phyloP scores from a whole-genome alignment of 495 filamentous ascomycete species.

The Xylaria flabelliformis region DNA sequence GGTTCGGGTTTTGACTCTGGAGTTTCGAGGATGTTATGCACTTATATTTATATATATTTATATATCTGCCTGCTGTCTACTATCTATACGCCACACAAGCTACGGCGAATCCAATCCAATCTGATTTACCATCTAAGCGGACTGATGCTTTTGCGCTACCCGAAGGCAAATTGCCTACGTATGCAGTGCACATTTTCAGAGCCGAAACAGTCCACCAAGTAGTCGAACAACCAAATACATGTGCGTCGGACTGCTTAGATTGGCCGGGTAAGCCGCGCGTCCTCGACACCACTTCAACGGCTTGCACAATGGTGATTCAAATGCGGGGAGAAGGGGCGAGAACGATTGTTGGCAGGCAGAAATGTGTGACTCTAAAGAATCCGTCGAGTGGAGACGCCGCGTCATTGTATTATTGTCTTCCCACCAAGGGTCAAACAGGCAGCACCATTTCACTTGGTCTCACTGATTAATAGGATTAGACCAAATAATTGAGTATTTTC shows the following conservation, averaged over 20 bases:
- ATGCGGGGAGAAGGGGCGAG: not conserved
- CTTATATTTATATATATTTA: not conserved
- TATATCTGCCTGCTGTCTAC: too few relatives aligned
- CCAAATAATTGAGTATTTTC: too few relatives aligned
- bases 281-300: not conserved
- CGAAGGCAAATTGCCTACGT: conserved; percentile 1
- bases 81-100: too few relatives aligned
- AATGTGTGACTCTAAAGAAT: not conserved
- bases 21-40: not conserved
- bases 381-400: not conserved
- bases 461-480: not conserved
- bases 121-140: not conserved
- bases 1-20: not conserved
- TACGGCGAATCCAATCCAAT: too few relatives aligned
- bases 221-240: not conserved
- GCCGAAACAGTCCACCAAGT: not conserved
- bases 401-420: not conserved
- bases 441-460: not conserved
- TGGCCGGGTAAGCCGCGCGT: not conserved
- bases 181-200: not conserved
- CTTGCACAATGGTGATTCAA: not conserved
- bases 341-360: not conserved
- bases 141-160: not conserved
- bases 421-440: not conserved
- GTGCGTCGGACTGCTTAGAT: not conserved